Conservation (phyloP, 1,139 yeast genomes). For the Trichomonascaceae sp. region DNA sequence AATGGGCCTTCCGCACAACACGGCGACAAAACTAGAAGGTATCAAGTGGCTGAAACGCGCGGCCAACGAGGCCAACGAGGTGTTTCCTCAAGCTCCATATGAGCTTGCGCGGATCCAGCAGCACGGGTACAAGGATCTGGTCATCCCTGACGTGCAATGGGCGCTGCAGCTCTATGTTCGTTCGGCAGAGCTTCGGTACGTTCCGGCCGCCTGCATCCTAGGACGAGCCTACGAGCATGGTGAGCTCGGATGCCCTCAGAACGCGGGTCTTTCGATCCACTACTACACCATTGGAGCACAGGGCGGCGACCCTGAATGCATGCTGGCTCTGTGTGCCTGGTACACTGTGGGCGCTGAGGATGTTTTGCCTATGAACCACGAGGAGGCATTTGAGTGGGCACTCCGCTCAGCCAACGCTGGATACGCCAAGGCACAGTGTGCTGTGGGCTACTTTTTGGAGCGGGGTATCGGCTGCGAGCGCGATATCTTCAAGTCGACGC, state of each 20-base stretch:
- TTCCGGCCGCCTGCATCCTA: conserved; percentile 63
- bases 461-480: conserved; percentile 76
- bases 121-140: conserved; percentile 73
- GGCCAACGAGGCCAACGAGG: conserved; percentile 67
- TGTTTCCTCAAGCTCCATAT: conserved; percentile 85
- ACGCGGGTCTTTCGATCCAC: conserved; percentile 76
- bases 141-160: conserved; percentile 71
- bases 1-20: conserved; percentile 65
- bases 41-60: conserved; percentile 90
- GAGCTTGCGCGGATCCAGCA: conserved; percentile 81
- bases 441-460: conserved; percentile 74
- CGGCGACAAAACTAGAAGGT: conserved; percentile 69
- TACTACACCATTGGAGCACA: conserved; percentile 86
- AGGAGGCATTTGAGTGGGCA: conserved; percentile 94
- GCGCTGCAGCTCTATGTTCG: conserved; percentile 79
- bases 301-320: conserved; percentile 77
- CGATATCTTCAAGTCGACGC: conserved; percentile 44
- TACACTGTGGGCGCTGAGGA: conserved; percentile 85
- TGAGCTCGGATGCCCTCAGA: conserved; percentile 59
- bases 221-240: conserved; percentile 85
- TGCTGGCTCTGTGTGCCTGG: conserved; percentile 96
- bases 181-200: conserved; percentile 81
- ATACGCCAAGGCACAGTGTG: conserved; percentile 72
- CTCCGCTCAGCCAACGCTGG: conserved; percentile 66
- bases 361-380: conserved; percentile 61